Base-by-base conservation (phyloP, 1,284 basidiomycete genomes). In the Cryptococcus neoformans region DNA sequence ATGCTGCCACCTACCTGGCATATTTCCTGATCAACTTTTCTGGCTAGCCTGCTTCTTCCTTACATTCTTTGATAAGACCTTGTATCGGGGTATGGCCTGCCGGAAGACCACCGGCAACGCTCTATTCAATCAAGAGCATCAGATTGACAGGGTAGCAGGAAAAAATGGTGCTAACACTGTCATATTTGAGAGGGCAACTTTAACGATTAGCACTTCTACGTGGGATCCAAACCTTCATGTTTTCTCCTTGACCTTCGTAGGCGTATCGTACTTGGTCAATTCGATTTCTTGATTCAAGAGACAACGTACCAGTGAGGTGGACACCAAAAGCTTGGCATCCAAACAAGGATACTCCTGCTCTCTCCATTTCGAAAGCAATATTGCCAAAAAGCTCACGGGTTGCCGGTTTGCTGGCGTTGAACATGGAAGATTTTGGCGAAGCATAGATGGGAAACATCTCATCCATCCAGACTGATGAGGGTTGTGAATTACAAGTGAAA, bases 1-100 rank as follows among this genome's bases (percentile, higher is more conserved):
- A n/a, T n/a, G n/a, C n/a, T n/a, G 8, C 49, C n/a, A 80, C 82
- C 17, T 81, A 70, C 61, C 81, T 85, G 16, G 85, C 81, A 62
- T 86, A 75, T 46, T 79, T 77, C 45, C 81, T 77, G 3, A 88
- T 83, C 38, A 90, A 65, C 12, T 80, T 72, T 52, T 85, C 84
- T 1, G 81, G 77, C 28, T 94, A 81, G 61, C 86, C 89, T 16
- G 91, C 92, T 75, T 96, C 92, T 72, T 96, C 92, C 80, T 85
- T 85, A 60, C 89, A 87, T 76, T 98, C 94, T 69, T 94, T 92
- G 37, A 95, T 83, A 50, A 97, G 80, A 6, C 85, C 83, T 55
- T 92, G 87, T 55, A 88, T 84, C 1, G 84, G 79, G 0, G 81
- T 74, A 75, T 88, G 85, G 1, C 92, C 90, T 7, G 86, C 84